phyloP scores from a whole-genome alignment of 2,329 filamentous ascomycete species.

The Penicillium expansum region DNA sequence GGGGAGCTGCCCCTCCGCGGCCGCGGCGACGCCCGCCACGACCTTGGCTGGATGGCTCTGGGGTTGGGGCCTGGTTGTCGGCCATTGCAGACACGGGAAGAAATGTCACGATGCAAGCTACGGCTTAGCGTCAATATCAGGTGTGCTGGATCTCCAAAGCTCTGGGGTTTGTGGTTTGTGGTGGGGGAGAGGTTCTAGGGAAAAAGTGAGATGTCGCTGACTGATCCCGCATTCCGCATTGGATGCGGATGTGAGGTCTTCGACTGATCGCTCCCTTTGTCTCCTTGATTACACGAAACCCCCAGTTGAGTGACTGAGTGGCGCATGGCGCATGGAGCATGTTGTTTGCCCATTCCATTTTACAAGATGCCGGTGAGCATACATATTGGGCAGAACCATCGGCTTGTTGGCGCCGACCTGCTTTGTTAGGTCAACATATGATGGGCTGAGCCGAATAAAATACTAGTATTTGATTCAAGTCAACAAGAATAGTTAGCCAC shows the following conservation, averaged over 20 bases:
- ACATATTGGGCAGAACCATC: not conserved
- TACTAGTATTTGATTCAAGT: not conserved
- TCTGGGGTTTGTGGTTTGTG: slow-evolving; percentile 11
- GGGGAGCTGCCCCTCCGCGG: slow-evolving; percentile 36
- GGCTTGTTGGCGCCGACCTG: not conserved
- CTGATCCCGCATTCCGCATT: slow-evolving; percentile 20
- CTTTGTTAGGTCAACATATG: not conserved
- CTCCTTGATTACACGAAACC: not conserved
- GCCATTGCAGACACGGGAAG: slow-evolving; percentile 25
- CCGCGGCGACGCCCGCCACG: slow-evolving; percentile 43
- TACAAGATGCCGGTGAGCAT: not conserved
- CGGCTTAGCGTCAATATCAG: slow-evolving; percentile 11
- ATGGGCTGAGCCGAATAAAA: not conserved
- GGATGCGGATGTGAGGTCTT: not conserved
- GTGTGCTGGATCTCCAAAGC: slow-evolving; percentile 5
- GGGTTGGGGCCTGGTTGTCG: slow-evolving; percentile 27
- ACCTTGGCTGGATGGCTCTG: slow-evolving; percentile 40
- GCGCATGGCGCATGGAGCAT: not conserved
- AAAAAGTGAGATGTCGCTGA: slow-evolving; percentile 24
- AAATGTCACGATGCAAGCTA: slow-evolving; percentile 7
- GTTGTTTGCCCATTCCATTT: not conserved
- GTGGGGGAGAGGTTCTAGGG: slow-evolving; percentile 14
- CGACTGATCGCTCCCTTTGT: not conserved
- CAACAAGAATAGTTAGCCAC: no score
- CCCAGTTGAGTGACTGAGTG: not conserved